phyloP scores from a whole-genome alignment of 1,284 basidiomycete genomes.

The Ustilago nuda region DNA sequence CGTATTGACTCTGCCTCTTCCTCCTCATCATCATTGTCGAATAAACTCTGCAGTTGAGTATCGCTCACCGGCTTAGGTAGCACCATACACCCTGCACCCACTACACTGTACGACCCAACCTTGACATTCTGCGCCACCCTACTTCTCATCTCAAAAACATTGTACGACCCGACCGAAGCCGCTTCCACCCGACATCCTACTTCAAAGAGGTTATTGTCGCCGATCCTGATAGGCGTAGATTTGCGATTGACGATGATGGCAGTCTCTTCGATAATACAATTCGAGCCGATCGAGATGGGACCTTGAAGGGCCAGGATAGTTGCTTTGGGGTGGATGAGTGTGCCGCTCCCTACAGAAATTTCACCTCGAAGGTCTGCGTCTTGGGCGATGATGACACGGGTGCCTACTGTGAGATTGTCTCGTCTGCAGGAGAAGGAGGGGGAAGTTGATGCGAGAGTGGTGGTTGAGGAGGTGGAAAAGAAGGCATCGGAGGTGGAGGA shows the following conservation, averaged over 20 bases:
- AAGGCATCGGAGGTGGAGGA: background rate
- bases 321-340: conserved; percentile 92
- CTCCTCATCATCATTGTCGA: conserved; percentile 21
- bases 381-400: conserved; percentile 53
- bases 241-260: conserved; percentile 85
- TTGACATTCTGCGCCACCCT: conserved; percentile 82
- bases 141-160: conserved; percentile 83
- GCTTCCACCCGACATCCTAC: conserved; percentile 91
- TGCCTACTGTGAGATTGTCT: conserved; percentile 57
- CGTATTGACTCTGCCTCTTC: conserved; percentile 5
- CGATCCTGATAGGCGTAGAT: conserved; percentile 80
- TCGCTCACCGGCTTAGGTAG: conserved; percentile 31
- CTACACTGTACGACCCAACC: conserved; percentile 81
- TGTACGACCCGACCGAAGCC: conserved; percentile 82
- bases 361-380: conserved; percentile 58
- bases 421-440: conserved; percentile 24
- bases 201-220: conserved; percentile 91
- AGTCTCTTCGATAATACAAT: conserved; percentile 91
- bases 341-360: conserved; percentile 69
- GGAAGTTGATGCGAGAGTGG: conserved; percentile 8
- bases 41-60: conserved; percentile 8
- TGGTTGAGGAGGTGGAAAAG: background rate
- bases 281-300: conserved; percentile 84
- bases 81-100: conserved; percentile 78
- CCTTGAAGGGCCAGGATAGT: conserved; percentile 88